Conservation (phyloP, 768 basidiomycete genomes). For the Phylloporus sp. region DNA sequence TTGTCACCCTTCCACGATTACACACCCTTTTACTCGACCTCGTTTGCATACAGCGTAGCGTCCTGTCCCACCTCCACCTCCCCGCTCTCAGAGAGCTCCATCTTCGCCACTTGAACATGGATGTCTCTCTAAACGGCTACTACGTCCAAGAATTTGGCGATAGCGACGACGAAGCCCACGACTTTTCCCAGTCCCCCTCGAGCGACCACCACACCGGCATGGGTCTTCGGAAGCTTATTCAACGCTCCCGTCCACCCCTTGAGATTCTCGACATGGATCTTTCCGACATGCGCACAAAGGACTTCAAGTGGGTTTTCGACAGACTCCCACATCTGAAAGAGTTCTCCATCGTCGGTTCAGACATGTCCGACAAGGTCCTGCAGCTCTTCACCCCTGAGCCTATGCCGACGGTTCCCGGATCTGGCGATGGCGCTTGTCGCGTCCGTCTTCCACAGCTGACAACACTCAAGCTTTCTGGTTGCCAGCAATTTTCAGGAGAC, state of each 20-base stretch:
- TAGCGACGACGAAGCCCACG: conserved; percentile 66
- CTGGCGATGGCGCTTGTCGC: conserved; percentile 18
- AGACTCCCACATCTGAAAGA: conserved; percentile 48
- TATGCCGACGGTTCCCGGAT: conserved; percentile 4
- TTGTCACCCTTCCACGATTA: conserved; percentile 54
- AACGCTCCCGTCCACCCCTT: conserved; percentile 58
- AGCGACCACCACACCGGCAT: conserved; percentile 78
- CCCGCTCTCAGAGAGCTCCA: conserved; percentile 57
- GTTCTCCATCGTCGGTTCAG: conserved; percentile 73
- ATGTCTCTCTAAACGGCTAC: conserved; percentile 37
- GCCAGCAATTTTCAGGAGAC: conserved; percentile 57
- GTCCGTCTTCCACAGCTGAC: conserved; percentile 54
- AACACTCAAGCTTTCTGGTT: conserved; percentile 51
- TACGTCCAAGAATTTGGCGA: conserved; percentile 52
- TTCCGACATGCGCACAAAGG: conserved; percentile 80
- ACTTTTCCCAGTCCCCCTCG: conserved; percentile 72
- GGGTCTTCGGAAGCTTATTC: conserved; percentile 65
- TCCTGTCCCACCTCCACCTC: conserved; percentile 60
- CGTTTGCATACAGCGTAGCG: conserved; percentile 57
- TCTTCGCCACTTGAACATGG: conserved; percentile 65
- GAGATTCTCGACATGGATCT: conserved; percentile 71
- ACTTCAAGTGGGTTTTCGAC: conserved; percentile 66
- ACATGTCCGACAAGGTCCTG: conserved; percentile 74
- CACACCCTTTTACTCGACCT: conserved; percentile 51
- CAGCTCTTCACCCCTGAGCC: conserved; percentile 47